Percentiles rank a stretch among this genome's conserved stretches.
These are phyloP conservation scores for Barnettozyma populi DNA, from an alignment of 805 yeast species.

Conservation along the genomic window DNA sequence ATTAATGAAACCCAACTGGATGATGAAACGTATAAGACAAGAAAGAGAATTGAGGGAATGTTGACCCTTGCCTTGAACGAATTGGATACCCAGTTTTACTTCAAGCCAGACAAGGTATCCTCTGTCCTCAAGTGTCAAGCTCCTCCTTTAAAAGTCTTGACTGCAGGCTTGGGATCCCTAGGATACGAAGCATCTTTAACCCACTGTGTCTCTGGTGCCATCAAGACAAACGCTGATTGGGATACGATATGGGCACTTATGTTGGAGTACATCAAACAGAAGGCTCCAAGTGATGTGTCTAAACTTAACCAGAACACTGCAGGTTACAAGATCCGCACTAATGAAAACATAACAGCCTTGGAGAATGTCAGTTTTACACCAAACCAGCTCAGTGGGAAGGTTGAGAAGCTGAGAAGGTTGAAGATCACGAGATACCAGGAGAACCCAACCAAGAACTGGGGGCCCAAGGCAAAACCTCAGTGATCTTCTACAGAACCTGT, in stretches of 20 bases:
- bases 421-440: constrained; percentile 86
- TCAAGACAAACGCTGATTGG: constrained; percentile 91
- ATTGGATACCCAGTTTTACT: constrained; percentile 70
- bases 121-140: constrained; percentile 76
- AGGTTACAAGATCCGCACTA: constrained; percentile 53
- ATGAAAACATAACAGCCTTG: constrained; percentile 31
- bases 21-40: constrained; percentile 64
- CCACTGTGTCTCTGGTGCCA: constrained; percentile 79
- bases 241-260: constrained; percentile 68
- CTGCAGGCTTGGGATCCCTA: constrained; percentile 77
- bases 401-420: constrained; percentile 61
- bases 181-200: constrained; percentile 83
- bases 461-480: constrained; percentile 82
- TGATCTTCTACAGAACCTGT: constrained; percentile 2
- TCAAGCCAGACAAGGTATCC: constrained; percentile 72
- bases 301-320: constrained; percentile 39
- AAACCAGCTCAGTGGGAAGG: constrained; percentile 49
- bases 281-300: constrained; percentile 32
- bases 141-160: constrained; percentile 67
- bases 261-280: constrained; percentile 51
- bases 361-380: constrained; percentile 51
- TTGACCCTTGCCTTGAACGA: constrained; percentile 76
- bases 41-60: constrained; percentile 88
- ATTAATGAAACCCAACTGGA: constrained; percentile 44
- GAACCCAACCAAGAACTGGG: constrained; percentile 95